phyloP scores from a whole-genome alignment of 202 grass and related monocot species.

The Carex sylvatica region DNA sequence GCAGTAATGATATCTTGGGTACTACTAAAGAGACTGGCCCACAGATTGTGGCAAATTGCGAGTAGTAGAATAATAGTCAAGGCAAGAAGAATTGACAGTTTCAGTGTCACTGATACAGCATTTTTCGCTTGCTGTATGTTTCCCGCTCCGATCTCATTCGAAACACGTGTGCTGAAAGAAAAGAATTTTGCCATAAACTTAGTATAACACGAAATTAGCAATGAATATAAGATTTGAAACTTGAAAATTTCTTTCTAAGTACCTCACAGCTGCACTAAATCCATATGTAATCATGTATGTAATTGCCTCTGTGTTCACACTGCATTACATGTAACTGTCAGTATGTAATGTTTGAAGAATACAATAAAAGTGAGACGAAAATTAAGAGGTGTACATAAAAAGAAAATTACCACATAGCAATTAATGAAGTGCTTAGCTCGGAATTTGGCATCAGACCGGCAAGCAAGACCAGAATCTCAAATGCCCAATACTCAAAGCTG shows the following conservation, averaged over 20 bases:
- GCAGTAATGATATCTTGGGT: constrained; percentile 43
- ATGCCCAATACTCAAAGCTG: constrained; percentile 92
- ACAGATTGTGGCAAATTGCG: constrained; percentile 47
- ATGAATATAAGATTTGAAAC: neutral
- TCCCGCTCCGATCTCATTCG: constrained; percentile 76
- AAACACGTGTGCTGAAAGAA: constrained; percentile 63
- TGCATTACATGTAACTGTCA: constrained; percentile 22
- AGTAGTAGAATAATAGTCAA: constrained; percentile 47
- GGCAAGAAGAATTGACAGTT: constrained; percentile 73
- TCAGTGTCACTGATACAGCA: constrained; percentile 66
- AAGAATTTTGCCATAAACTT: neutral
- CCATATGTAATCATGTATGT: constrained; percentile 81
- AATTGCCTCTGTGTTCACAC: constrained; percentile 72
- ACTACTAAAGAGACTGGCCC: constrained; percentile 68
- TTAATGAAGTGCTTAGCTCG: constrained; percentile 73
- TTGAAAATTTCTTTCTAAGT: neutral
- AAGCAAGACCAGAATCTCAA: constrained; percentile 78
- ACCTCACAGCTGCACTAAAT: constrained; percentile 83
- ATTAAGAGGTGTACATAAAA: neutral
- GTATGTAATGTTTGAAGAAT: neutral
- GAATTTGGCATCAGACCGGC: constrained; percentile 84
- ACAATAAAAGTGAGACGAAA: neutral
- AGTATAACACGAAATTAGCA: neutral
- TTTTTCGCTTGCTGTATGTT: constrained; percentile 58
- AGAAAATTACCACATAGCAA: constrained; percentile 79